Percentiles rank a stretch among this genome's conserved stretches.
Evolutionary conservation across 2,329 filamentous ascomycete genomes (phyloP).

Genomic region (Reticulascus tulasneorum): DNA sequence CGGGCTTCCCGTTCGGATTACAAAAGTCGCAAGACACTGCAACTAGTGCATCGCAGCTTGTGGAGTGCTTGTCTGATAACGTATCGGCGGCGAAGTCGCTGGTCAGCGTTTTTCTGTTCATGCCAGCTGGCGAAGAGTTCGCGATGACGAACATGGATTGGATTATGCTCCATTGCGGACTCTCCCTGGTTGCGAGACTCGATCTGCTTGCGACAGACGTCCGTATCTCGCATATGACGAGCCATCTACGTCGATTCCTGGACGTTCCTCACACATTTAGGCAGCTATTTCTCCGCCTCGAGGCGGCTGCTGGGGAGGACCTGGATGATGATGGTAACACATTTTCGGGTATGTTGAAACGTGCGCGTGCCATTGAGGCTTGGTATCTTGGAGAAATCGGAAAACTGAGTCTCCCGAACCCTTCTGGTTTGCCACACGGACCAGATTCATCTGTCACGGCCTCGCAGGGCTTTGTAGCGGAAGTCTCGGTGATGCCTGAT

Average conservation of each 20-base stretch:
- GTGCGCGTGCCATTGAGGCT: constrained; percentile 9
- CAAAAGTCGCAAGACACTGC: constrained; percentile 18
- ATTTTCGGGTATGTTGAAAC: constrained; percentile 19
- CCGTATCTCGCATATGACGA: constrained; percentile 18
- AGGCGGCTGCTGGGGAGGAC: constrained; percentile 15
- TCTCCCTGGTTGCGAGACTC: constrained; percentile 24
- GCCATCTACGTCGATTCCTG: constrained; percentile 23
- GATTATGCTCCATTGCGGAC: constrained; percentile 26
- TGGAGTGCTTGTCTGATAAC: constrained; percentile 26
- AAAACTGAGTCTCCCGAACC: too few relatives aligned
- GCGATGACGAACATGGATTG: constrained; percentile 25
- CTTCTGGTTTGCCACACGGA: too few relatives aligned
- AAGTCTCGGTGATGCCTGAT: too few relatives aligned
- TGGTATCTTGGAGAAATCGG: too few relatives aligned
- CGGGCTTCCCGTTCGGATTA: constrained; percentile 21
- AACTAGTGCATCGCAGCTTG: constrained; percentile 12
- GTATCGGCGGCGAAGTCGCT: constrained; percentile 25
- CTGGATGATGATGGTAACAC: constrained; percentile 16
- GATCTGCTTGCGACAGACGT: constrained; percentile 24
- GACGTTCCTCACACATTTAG: constrained; percentile 24
- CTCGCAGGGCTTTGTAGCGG: too few relatives aligned
- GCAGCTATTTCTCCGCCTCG: constrained; percentile 23
- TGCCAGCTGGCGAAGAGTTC: constrained; percentile 22
- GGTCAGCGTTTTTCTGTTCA: constrained; percentile 21
- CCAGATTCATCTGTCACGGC: too few relatives aligned